A percentile compares a stretch with the other conserved stretches of the same genome.
These are phyloP conservation scores for Cardamine resedifolia DNA, from an alignment of 345 rosid genomes.

Conservation along the genomic window DNA sequence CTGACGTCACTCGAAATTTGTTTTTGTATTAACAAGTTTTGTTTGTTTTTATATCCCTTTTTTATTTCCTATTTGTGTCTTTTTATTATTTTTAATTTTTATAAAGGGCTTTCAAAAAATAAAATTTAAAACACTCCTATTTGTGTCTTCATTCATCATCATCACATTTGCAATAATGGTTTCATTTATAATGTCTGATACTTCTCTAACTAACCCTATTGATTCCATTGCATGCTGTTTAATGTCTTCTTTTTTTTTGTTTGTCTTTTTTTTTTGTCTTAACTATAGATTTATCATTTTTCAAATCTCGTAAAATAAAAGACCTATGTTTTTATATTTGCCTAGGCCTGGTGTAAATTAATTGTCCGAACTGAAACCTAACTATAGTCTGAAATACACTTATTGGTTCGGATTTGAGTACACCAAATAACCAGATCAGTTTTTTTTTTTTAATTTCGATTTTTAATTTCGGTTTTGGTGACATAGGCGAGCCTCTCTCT, in stretches of 20 bases:
- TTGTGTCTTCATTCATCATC: constrained; percentile 14
- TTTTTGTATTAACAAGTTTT: not conserved
- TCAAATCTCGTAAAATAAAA: not conserved
- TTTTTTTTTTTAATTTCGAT: too few relatives aligned
- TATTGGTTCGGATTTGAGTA: not conserved
- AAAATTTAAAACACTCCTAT: too few relatives aligned
- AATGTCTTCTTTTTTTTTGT: not conserved
- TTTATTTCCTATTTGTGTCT: not conserved
- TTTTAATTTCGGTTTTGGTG: not conserved
- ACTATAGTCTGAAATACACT: not conserved
- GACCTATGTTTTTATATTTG: not conserved
- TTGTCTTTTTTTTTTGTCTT: not conserved
- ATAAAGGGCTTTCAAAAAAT: too few relatives aligned
- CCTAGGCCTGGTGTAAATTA: not conserved
- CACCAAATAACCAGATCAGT: not conserved
- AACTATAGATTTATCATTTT: constrained; percentile 15
- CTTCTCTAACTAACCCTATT: constrained; percentile 15
- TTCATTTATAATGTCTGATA: constrained; percentile 27
- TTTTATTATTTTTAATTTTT: too few relatives aligned
- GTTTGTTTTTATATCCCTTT: not conserved
- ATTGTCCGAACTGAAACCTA: not conserved
- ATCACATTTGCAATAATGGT: constrained; percentile 20
- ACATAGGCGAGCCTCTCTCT: not conserved
- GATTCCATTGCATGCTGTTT: constrained; percentile 21
- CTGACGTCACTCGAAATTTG: not conserved